Percentiles rank a stretch among this genome's conserved stretches.
phyloP scores from a whole-genome alignment of 768 basidiomycete species.

The Gyrodon lividus region DNA sequence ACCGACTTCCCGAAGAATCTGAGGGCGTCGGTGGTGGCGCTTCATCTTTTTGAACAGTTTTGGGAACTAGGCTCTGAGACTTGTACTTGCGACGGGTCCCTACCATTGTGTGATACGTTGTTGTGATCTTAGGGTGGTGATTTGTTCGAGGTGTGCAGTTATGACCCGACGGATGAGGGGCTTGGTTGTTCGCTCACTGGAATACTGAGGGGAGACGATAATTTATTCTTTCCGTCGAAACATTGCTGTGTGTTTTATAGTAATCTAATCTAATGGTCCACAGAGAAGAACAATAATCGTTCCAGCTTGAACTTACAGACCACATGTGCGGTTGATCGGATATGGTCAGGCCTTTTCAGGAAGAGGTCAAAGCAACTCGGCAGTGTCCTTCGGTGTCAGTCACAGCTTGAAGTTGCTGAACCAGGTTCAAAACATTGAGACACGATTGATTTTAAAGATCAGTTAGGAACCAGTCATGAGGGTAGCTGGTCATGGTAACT shows the following conservation, averaged over 20 bases:
- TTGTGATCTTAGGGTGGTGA: not conserved
- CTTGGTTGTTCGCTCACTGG: not conserved
- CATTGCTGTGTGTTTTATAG: constrained; percentile 9
- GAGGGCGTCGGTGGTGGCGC: not conserved
- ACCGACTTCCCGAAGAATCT: not conserved
- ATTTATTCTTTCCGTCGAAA: not conserved
- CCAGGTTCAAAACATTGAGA: too few species aligned
- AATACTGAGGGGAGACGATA: not conserved
- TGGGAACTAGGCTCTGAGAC: not conserved
- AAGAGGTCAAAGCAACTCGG: constrained; percentile 16
- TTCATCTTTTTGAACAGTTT: not conserved
- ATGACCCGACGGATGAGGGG: not conserved
- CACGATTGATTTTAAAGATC: too few species aligned
- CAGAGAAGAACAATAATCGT: constrained; percentile 12
- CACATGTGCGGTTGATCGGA: constrained; percentile 6
- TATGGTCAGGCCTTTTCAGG: constrained; percentile 2
- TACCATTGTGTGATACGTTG: constrained; percentile 7
- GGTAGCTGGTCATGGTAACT: too few species aligned
- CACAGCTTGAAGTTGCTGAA: too few species aligned
- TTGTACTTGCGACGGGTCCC: constrained; percentile 12
- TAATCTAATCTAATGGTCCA: constrained; percentile 1
- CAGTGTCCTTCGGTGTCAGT: constrained; percentile 35
- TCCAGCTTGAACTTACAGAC: constrained; percentile 15
- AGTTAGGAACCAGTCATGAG: too few species aligned
- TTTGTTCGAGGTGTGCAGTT: not conserved